Conservation (phyloP, 768 basidiomycete genomes). For the Hericium alpestre region DNA sequence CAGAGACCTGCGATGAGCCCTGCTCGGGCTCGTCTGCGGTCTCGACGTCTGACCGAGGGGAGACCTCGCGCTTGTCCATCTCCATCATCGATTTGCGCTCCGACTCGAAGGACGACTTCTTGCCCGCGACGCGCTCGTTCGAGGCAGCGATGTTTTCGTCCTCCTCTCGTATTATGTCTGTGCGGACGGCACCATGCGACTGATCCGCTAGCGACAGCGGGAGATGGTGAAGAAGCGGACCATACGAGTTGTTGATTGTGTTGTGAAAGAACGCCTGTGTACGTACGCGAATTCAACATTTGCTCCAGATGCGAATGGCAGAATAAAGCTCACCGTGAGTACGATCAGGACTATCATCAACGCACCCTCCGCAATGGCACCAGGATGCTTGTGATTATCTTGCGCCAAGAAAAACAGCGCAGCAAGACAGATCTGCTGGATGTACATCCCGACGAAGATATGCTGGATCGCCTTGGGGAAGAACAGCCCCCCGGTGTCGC, state of each 20-base stretch:
- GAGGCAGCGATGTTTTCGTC: too few relatives aligned
- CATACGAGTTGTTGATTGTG: slow-evolving; percentile 69
- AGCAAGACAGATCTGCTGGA: slow-evolving; percentile 76
- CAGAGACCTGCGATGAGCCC: neutral
- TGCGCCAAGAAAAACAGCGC: slow-evolving; percentile 86
- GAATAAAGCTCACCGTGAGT: slow-evolving; percentile 52
- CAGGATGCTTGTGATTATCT: slow-evolving; percentile 38
- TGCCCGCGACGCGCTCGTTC: neutral
- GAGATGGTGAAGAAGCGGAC: slow-evolving; percentile 62
- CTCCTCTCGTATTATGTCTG: neutral
- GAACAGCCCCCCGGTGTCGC: slow-evolving; percentile 87
- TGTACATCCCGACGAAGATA: slow-evolving; percentile 86
- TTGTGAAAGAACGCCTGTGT: slow-evolving; percentile 59
- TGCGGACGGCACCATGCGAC: slow-evolving; percentile 27
- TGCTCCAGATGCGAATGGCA: neutral
- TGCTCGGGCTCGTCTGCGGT: neutral
- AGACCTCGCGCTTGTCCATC: neutral
- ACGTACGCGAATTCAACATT: neutral
- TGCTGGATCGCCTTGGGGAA: slow-evolving; percentile 93
- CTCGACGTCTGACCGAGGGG: neutral
- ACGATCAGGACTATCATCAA: slow-evolving; percentile 80
- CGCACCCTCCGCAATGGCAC: slow-evolving; percentile 63
- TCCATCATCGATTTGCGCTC: neutral
- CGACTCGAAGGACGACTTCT: neutral
- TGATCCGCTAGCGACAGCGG: slow-evolving; percentile 73